These are phyloP conservation scores for Populus hybrid DNA, from an alignment of 441 rosid genomes.

Conservation along the genomic window DNA sequence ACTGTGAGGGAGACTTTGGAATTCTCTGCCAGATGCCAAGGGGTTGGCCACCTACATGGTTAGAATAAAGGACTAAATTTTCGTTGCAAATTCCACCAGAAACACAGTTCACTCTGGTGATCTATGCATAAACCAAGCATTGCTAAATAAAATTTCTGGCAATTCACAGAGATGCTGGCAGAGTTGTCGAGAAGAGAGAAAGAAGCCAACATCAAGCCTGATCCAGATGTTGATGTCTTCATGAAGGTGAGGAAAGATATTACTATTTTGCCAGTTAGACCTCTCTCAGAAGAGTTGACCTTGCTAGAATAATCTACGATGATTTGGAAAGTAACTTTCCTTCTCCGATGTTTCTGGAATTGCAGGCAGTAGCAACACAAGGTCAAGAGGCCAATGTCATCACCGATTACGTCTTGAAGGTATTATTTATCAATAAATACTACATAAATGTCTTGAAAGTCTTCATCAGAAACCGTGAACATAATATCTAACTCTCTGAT, in stretches of 20 bases:
- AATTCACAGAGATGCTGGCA: too few species aligned
- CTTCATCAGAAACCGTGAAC: neutral
- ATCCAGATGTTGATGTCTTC: too few species aligned
- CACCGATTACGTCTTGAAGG: slow-evolving; percentile 68
- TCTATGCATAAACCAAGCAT: too few species aligned
- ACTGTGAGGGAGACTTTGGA: slow-evolving; percentile 33
- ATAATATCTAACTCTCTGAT: neutral
- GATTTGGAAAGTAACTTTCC: neutral
- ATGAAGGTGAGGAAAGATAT: too few species aligned
- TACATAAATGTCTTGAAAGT: neutral
- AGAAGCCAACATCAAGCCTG: too few species aligned
- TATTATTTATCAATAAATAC: too few species aligned
- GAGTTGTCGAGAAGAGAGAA: too few species aligned
- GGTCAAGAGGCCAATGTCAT: slow-evolving; percentile 63
- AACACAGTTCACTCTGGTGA: too few species aligned
- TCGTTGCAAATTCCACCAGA: too few species aligned
- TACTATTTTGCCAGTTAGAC: too few species aligned
- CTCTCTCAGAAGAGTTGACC: too few species aligned
- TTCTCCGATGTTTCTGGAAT: neutral
- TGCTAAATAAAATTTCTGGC: too few species aligned
- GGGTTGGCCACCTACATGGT: slow-evolving; percentile 28
- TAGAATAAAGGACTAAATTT: neutral
- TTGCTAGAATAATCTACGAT: neutral
- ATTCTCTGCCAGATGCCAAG: slow-evolving; percentile 35
- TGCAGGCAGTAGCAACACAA: slow-evolving; percentile 52